Base-by-base conservation (phyloP, 192 early-diverging fungal genomes). In the Rhizoclosmatium globosum region DNA sequence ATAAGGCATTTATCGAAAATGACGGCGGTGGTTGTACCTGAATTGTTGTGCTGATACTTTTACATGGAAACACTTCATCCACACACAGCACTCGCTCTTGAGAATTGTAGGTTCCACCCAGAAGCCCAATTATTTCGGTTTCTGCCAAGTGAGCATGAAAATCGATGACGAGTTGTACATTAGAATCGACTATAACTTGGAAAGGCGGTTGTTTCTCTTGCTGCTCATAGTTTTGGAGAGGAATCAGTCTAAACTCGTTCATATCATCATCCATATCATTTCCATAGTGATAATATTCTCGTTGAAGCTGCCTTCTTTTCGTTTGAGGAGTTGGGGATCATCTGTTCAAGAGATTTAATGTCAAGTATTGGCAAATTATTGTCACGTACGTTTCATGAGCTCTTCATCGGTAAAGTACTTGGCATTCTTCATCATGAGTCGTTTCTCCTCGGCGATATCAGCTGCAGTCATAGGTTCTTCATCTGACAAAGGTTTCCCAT, bases 51-150 rank as follows among this genome's bases (percentile, higher is more conserved):
- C 93, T 94, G 47, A 91, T 87, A 71, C 92, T 93, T 48, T 86
- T 81, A 81, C 96, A 98, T 3, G 96, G 95, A 82, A 93, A 96
- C 4, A 91, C 93, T 0, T 86, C 84, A 44, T 89, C 81, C 9
- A 96, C 87, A 60, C 87, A 79, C 31, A 97, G 70, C 3, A 84
- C 64, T 67, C 82, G 71, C 39, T 80, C 74, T 13, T 74, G 81
- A 4, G 82, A 76, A 60, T 92, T 85, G 66, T 87, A 96, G 2
- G 80, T 87, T 0, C 97, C 97, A 67, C 96, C 97, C 4, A 98
- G 87, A 42, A 98, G 86, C 19, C 97, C 97, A 80, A 98, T 97
- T 58, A 97, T 93, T 77, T 98, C 97, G 1, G 95, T 95, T 74
- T 95, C 86, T 9, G 93, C 93, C 77, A 98, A 84, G 81, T 98